Evolutionary conservation across 176 grass and related monocot species (phyloP), one percentile per base, ranked within the genome.

Genomic region (Oryza punctata): DNA sequence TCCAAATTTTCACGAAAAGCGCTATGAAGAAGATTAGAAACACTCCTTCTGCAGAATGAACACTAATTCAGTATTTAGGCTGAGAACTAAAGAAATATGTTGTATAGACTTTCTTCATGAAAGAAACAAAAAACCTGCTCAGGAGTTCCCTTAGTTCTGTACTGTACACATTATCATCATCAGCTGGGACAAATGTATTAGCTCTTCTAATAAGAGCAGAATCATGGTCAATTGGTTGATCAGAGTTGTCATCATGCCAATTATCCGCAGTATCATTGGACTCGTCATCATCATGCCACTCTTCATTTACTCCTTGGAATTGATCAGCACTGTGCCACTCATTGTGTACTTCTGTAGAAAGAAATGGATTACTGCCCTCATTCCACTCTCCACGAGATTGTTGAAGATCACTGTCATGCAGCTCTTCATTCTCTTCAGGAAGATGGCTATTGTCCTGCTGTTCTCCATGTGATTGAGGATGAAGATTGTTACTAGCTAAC

Each of bases 11-110:
- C 89, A 78, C 93, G 91, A 86, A 99, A 96, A 60, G 93, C 70
- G 41, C 93, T 99, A 12, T 94, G 91, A 81, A 96, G 96, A 93
- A 99, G 91, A 85, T 92, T 96, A 57, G 96, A 99, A 63, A 99
- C 96, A 24, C 91, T 99, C 89, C 94, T 91, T 73, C 96, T 96
- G 93, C 70, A 93, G 45, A 84, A 67, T 21, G 12, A 80, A 87
- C 27, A 78, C 3, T 70, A 50, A 0, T 80, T 85, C 59, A 90
- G 12, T 49, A 45, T 83, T 82, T 78, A 86, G 21, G 60, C 1
- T 19, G 76, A 47, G 11, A 38, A 47, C 72, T 78, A 59, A 47
- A 81, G 19, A 71, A 63, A 81, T 63, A 47, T 1, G 21, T 60
- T 54, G 77, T 19, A 49, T 9, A 6, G 74, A 60, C 10, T 64